Conservation (phyloP, 1,139 yeast genomes). For the Blastobotrys arbuscula region DNA sequence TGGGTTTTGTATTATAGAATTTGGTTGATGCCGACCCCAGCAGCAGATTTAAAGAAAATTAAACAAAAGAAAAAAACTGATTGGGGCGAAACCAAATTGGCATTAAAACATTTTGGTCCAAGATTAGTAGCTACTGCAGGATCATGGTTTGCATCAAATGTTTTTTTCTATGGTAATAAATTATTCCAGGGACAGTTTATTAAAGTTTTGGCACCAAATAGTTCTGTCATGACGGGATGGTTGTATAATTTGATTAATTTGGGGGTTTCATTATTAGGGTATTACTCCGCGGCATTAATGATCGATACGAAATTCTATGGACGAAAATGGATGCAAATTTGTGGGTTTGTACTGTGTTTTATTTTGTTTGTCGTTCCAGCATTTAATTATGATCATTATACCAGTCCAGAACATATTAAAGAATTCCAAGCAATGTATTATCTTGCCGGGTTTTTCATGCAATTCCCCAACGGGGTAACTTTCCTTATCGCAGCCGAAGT, state of each 20-base stretch:
- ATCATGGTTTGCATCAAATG: conserved; percentile 94
- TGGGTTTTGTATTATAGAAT: conserved; percentile 37
- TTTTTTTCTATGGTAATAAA: conserved; percentile 87
- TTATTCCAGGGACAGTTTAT: conserved; percentile 67
- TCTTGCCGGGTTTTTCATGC: conserved; percentile 60
- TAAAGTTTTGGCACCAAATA: conserved; percentile 57
- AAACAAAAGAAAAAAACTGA: conserved; percentile 36
- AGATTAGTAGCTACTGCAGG: conserved; percentile 95
- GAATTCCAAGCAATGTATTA: conserved; percentile 62
- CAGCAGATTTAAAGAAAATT: conserved; percentile 27
- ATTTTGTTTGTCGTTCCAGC: conserved; percentile 56
- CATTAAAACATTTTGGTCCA: conserved; percentile 63
- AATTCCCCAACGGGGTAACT: conserved; percentile 89
- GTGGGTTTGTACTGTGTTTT: conserved; percentile 56
- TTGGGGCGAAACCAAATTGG: conserved; percentile 28
- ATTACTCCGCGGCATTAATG: conserved; percentile 56
- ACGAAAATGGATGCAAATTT: conserved; percentile 55
- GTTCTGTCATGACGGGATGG: conserved; percentile 79
- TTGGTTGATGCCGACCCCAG: conserved; percentile 36
- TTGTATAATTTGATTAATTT: conserved; percentile 57
- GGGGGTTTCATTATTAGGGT: conserved; percentile 67
- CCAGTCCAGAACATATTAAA: conserved; percentile 38
- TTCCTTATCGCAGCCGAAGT: conserved; percentile 95
- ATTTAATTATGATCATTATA: conserved; percentile 52
- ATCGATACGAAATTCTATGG: conserved; percentile 50